These are phyloP conservation scores for Phytophthora syringae DNA, from an alignment of 352 stramenopile genomes.

Conservation along the genomic window DNA sequence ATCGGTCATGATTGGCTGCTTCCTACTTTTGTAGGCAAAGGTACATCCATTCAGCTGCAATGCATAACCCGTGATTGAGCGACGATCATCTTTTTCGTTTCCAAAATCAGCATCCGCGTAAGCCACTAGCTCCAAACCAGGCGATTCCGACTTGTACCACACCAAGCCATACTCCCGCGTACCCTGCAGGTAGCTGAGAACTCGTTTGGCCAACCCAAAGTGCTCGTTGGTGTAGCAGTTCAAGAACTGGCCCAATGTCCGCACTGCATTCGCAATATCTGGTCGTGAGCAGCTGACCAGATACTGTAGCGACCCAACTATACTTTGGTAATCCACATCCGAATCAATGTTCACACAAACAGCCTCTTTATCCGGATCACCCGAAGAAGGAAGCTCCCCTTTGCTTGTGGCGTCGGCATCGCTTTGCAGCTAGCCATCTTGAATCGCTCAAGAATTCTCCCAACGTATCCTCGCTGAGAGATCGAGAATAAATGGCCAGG, in stretches of 20 bases:
- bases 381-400: constrained; percentile 6
- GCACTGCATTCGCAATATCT: constrained; percentile 13
- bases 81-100: constrained; percentile 19
- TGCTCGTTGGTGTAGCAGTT: constrained; percentile 14
- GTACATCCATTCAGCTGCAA: constrained; percentile 16
- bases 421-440: constrained; percentile 10
- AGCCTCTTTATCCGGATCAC: constrained; percentile 1
- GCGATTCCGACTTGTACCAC: not conserved
- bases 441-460: constrained; percentile 1
- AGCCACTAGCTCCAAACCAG: not conserved
- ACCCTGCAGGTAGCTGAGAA: constrained; percentile 16
- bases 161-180: not conserved
- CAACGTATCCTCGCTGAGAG: not conserved
- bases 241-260: constrained; percentile 10
- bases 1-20: constrained; percentile 8
- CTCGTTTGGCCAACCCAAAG: constrained; percentile 12
- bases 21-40: constrained; percentile 10
- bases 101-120: constrained; percentile 3
- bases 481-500: not conserved
- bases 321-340: constrained; percentile 1
- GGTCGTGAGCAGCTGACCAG: constrained; percentile 1
- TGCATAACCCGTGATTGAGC: constrained; percentile 15
- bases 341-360: constrained; percentile 8
- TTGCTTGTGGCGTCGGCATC: not conserved
- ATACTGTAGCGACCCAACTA: not conserved